These are phyloP conservation scores for Epichloe scottii DNA, from an alignment of 2,329 filamentous ascomycete genomes.

Conservation along the genomic window DNA sequence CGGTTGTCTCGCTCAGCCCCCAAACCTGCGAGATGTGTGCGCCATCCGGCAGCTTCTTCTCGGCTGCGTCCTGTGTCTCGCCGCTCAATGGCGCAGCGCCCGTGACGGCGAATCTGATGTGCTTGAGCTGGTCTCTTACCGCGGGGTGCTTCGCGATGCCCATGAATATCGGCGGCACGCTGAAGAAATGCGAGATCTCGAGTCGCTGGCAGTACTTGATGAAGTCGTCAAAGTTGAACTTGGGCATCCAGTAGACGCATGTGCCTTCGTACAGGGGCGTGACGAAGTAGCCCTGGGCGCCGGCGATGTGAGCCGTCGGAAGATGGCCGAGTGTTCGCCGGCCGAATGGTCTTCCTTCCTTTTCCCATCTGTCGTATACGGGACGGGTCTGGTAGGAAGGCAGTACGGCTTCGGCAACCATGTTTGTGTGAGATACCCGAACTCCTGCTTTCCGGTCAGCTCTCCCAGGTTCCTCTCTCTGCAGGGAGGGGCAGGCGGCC, in stretches of 20 bases:
- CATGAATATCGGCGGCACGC: constrained; percentile 48
- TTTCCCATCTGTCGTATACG: constrained; percentile 15
- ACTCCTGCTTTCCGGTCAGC: constrained; percentile 18
- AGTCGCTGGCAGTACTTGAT: constrained; percentile 37
- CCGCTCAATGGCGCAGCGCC: constrained; percentile 45
- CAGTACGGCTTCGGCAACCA: constrained; percentile 25
- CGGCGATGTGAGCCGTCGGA: constrained; percentile 34
- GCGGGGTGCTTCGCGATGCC: constrained; percentile 43
- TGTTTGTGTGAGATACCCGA: constrained; percentile 31
- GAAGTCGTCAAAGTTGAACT: constrained; percentile 44
- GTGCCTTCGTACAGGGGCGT: constrained; percentile 29
- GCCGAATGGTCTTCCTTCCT: constrained; percentile 13
- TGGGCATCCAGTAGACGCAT: constrained; percentile 49
- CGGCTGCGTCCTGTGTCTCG: constrained; percentile 38
- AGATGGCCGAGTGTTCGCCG: constrained; percentile 29
- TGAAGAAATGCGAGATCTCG: constrained; percentile 41
- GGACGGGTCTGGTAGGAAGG: constrained; percentile 17
- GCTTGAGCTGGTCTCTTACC: constrained; percentile 43
- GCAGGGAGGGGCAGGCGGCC: no score
- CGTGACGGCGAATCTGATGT: constrained; percentile 31
- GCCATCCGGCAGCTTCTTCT: constrained; percentile 30
- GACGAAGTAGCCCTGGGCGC: constrained; percentile 31
- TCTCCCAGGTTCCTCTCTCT: background rate
- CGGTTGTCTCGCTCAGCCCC: constrained; percentile 45
- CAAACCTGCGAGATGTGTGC: constrained; percentile 39